Evolutionary conservation across 208 protist species (phyloP).

Genomic region (Angomonas ambiguus): DNA sequence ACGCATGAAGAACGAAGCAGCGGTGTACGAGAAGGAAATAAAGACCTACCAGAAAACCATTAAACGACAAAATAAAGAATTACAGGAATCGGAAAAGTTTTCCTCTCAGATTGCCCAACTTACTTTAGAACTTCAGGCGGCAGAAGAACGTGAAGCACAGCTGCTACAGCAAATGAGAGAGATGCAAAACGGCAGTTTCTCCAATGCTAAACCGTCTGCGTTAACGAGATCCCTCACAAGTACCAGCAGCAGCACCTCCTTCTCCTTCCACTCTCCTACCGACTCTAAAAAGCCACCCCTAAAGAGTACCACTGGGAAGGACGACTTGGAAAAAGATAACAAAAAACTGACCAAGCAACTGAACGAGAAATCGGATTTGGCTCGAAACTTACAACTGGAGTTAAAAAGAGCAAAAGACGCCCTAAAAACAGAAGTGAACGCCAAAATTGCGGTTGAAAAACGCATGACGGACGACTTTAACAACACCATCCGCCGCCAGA

Average conservation of each 20-base stretch:
- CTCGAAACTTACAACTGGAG: background rate
- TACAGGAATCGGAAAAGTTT: slow-evolving; percentile 10
- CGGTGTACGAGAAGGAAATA: background rate
- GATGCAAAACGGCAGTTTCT: background rate
- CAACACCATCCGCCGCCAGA: background rate
- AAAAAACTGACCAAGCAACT: background rate
- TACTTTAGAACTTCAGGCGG: slow-evolving; percentile 3
- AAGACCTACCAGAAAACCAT: slow-evolving; percentile 6
- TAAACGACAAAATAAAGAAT: slow-evolving; percentile 10
- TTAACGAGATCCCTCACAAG: background rate
- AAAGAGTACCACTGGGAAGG: background rate
- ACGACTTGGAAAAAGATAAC: background rate
- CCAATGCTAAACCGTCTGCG: background rate
- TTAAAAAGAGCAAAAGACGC: background rate
- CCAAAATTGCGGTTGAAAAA: slow-evolving; percentile 1
- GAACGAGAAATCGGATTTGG: background rate
- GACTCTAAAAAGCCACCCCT: background rate
- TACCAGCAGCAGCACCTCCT: background rate
- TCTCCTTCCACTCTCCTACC: background rate
- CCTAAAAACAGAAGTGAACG: background rate
- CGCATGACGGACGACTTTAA: slow-evolving; percentile 3
- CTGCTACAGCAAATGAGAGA: background rate
- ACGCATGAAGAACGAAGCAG: background rate
- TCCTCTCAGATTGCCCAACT: slow-evolving; percentile 5
- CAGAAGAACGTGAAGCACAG: background rate